Conservation (phyloP, 805 yeast genomes). For the Zygotorulaspora danielsina region DNA sequence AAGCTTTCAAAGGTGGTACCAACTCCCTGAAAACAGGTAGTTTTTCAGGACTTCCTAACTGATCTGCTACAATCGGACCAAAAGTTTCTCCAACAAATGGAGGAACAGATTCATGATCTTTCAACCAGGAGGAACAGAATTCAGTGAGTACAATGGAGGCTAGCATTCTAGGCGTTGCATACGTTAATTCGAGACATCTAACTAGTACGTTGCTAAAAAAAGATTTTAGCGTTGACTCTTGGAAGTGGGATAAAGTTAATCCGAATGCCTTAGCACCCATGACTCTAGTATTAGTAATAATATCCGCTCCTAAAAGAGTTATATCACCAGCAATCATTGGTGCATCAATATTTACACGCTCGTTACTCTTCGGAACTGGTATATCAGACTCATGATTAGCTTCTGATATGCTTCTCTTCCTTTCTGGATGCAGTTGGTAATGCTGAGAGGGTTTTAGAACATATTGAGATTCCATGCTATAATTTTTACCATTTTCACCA, state of each 20-base stretch:
- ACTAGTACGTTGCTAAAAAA: conserved; percentile 39
- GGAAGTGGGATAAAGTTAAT: conserved; percentile 49
- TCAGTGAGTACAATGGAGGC: conserved; percentile 69
- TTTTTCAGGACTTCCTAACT: conserved; percentile 32
- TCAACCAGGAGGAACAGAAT: conserved; percentile 41
- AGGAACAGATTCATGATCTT: conserved; percentile 25
- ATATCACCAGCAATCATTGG: conserved; percentile 92
- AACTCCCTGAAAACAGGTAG: conserved; percentile 66
- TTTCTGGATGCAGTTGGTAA: conserved; percentile 33
- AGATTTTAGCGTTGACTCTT: conserved; percentile 38
- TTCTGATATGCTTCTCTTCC: conserved; percentile 32
- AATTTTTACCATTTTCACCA: conserved; percentile 86
- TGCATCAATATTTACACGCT: conserved; percentile 82
- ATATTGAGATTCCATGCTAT: conserved; percentile 71
- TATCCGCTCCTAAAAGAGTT: conserved; percentile 71
- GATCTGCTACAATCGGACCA: conserved; percentile 39
- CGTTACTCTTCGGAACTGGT: conserved; percentile 49
- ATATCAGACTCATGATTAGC: conserved; percentile 33
- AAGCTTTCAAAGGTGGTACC: conserved; percentile 78
- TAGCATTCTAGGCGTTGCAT: conserved; percentile 76
- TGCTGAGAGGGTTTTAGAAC: conserved; percentile 68
- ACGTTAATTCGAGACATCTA: conserved; percentile 51
- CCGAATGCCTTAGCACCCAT: conserved; percentile 78
- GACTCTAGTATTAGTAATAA: conserved; percentile 68
- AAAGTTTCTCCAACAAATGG: conserved; percentile 31